These are phyloP conservation scores for Tolypocladium sp. DNA, from an alignment of 2,329 filamentous ascomycete genomes.

Conservation along the genomic window DNA sequence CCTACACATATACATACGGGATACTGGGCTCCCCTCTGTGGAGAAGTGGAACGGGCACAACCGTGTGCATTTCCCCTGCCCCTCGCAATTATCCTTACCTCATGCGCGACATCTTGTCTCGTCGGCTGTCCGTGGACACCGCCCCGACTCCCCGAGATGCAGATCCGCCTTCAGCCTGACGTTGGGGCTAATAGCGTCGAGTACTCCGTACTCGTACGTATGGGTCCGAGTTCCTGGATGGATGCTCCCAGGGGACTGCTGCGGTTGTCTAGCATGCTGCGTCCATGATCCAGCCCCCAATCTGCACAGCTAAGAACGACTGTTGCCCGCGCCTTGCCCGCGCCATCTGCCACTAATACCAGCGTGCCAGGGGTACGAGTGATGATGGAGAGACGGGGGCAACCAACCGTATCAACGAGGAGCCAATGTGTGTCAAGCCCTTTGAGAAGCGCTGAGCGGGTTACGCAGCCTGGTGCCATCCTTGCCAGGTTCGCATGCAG, in stretches of 20 bases:
- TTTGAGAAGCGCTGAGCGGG: slow-evolving; percentile 5
- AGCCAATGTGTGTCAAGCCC: slow-evolving; percentile 5
- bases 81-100: background rate
- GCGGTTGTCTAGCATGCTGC: background rate
- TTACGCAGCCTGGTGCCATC: slow-evolving; percentile 8
- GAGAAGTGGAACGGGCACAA: slow-evolving; percentile 3
- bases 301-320: background rate
- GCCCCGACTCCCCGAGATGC: background rate
- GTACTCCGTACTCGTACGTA: background rate
- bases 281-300: background rate
- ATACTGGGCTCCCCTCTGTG: background rate
- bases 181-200: background rate
- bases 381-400: slow-evolving; percentile 2
- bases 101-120: slow-evolving; percentile 2
- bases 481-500: slow-evolving; percentile 8
- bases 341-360: background rate
- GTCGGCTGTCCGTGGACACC: background rate
- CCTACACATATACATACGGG: background rate
- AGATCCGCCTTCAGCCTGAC: slow-evolving; percentile 1
- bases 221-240: background rate
- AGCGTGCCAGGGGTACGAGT: background rate
- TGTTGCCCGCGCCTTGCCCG: background rate
- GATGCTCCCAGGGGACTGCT: background rate
- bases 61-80: background rate
- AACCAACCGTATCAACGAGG: slow-evolving; percentile 1